Evolutionary conservation across 768 basidiomycete genomes (phyloP).

Genomic region (Rhizopogon vesiculosus): DNA sequence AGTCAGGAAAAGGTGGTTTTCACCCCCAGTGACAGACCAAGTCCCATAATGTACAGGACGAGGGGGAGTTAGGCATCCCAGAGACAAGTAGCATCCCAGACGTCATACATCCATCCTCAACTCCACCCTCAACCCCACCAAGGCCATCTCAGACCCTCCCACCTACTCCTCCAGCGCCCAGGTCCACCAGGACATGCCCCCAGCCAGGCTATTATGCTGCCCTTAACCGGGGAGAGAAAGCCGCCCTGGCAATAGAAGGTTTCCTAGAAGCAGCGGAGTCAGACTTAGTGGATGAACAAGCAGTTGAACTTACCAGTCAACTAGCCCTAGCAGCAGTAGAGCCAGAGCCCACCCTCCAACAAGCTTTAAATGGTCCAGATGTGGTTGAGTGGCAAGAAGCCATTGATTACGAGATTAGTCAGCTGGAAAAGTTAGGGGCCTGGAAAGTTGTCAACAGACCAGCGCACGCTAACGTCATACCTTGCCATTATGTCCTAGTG

Average conservation of each 20-base stretch:
- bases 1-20: too few relatives aligned
- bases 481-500: slow-evolving; percentile 2
- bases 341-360: background rate
- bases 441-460: slow-evolving; percentile 24
- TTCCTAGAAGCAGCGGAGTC: background rate
- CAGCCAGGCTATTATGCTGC: background rate
- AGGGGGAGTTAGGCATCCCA: background rate
- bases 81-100: background rate
- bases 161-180: background rate
- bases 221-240: too few relatives aligned
- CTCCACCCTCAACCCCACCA: too few relatives aligned
- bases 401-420: slow-evolving; percentile 8
- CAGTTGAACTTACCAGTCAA: too few relatives aligned
- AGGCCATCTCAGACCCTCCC: too few relatives aligned
- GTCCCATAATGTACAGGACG: too few relatives aligned
- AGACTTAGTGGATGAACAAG: background rate
- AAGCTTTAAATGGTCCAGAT: background rate
- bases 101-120: too few relatives aligned
- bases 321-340: background rate
- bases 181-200: background rate
- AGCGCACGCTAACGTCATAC: slow-evolving; percentile 20
- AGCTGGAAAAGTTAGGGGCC: slow-evolving; percentile 16
- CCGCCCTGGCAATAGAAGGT: background rate
- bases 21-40: too few relatives aligned
- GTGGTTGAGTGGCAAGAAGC: background rate